Conservation (phyloP, 306 rosid genomes). For the Hippophae gyantsensis region DNA sequence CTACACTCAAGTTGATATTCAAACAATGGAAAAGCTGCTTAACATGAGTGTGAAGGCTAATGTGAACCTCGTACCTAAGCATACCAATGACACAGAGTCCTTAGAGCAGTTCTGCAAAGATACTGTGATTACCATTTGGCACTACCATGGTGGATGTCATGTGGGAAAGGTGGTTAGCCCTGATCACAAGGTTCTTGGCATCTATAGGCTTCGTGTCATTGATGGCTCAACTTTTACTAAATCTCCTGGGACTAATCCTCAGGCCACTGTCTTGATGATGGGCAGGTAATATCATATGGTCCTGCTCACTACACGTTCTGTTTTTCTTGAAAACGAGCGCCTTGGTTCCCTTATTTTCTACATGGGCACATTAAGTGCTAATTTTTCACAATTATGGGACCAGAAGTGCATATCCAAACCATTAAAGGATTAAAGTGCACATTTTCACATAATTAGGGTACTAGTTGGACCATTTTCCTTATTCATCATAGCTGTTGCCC, state of each 20-base stretch:
- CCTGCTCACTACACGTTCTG: too few species aligned
- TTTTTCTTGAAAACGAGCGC: too few species aligned
- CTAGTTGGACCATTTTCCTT: too few species aligned
- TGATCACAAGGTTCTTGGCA: slow-evolving; percentile 60
- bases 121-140: slow-evolving; percentile 93
- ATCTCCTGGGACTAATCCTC: slow-evolving; percentile 97
- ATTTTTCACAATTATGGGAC: too few species aligned
- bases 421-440: too few species aligned
- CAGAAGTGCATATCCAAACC: too few species aligned
- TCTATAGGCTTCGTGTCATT: slow-evolving; percentile 54
- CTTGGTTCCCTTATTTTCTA: too few species aligned
- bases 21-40: slow-evolving; percentile 52
- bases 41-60: slow-evolving; percentile 57
- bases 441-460: too few species aligned
- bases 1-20: slow-evolving; percentile 41
- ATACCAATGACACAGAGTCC: slow-evolving; percentile 59
- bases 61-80: slow-evolving; percentile 69
- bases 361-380: too few species aligned
- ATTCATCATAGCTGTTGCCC: neutral
- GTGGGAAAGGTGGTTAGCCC: slow-evolving; percentile 63
- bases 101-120: slow-evolving; percentile 77
- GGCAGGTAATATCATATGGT: slow-evolving; percentile 47
- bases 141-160: slow-evolving; percentile 92
- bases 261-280: slow-evolving; percentile 93
- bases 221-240: slow-evolving; percentile 73